phyloP scores from a whole-genome alignment of 1,284 basidiomycete genomes.

The Malassezia vespertilionis region DNA sequence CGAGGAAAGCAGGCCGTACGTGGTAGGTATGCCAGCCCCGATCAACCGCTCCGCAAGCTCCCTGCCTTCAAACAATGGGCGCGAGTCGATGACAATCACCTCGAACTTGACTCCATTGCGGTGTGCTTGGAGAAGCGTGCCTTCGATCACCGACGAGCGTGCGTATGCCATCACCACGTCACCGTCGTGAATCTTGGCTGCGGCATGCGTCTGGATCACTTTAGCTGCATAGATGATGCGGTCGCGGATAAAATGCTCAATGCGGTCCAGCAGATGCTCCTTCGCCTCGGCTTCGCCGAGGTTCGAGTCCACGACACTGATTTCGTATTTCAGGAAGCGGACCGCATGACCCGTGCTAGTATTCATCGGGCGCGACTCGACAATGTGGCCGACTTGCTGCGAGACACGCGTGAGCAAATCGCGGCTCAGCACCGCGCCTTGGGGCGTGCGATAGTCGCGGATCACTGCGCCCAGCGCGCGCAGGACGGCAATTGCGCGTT shows the following conservation, averaged over 20 bases:
- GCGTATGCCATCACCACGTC: constrained; percentile 89
- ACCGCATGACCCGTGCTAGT: constrained; percentile 91
- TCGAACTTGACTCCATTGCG: constrained; percentile 60
- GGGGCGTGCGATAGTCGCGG: constrained; percentile 41
- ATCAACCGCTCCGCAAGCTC: constrained; percentile 61
- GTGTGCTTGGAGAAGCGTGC: constrained; percentile 65
- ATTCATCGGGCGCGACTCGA: constrained; percentile 76
- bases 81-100: constrained; percentile 86
- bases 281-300: constrained; percentile 92
- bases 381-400: constrained; percentile 75
- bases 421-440: constrained; percentile 38
- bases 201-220: constrained; percentile 72
- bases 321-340: constrained; percentile 87
- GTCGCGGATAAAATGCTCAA: constrained; percentile 87
- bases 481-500: constrained; percentile 40
- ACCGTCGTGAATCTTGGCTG: constrained; percentile 84
- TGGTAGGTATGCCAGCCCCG: constrained; percentile 67
- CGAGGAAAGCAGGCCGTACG: constrained; percentile 81
- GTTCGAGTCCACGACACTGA: constrained; percentile 81
- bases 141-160: constrained; percentile 86
- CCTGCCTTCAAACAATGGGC: constrained; percentile 79
- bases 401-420: constrained; percentile 37
- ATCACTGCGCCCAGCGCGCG: constrained; percentile 40
- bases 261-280: constrained; percentile 67
- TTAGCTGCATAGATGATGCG: constrained; percentile 84